Conservation (phyloP, 73 alveolate species). For the Effrenium voratum region DNA sequence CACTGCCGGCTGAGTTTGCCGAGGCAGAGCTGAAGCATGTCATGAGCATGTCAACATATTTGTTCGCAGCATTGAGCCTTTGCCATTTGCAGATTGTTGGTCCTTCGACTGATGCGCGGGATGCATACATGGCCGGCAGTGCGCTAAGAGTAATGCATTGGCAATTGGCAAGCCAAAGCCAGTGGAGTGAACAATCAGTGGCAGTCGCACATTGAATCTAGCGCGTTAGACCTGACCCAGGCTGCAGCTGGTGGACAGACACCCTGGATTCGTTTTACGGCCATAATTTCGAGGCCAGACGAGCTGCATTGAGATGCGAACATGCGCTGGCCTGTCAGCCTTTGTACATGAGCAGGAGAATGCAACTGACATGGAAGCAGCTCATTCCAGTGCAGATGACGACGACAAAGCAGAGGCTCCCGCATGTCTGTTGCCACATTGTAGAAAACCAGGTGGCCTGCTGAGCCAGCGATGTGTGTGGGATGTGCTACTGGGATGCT, state of each 20-base stretch:
- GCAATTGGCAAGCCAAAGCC: not conserved
- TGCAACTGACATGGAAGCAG: conserved; percentile 27
- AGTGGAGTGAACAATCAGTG: not conserved
- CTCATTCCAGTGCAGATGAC: conserved; percentile 30
- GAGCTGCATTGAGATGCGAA: not conserved
- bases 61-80: not conserved
- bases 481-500: no score
- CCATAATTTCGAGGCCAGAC: not conserved
- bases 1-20: conserved; percentile 58
- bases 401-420: conserved; percentile 18
- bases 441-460: no score
- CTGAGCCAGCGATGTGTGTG: no score
- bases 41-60: no score
- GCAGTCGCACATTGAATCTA: not conserved
- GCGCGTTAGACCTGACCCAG: not conserved
- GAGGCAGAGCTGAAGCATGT: not conserved
- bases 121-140: conserved; percentile 69
- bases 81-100: conserved; percentile 59
- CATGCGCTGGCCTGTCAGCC: not conserved
- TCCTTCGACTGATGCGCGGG: conserved; percentile 54
- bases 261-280: conserved; percentile 77
- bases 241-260: conserved; percentile 94
- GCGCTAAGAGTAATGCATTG: not conserved
- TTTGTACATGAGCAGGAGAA: not conserved
- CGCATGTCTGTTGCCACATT: no score